A percentile compares a stretch with the other conserved stretches of the same genome.
Conservation (phyloP, 1,284 basidiomycete genomes). For the Ustilago esculenta region DNA sequence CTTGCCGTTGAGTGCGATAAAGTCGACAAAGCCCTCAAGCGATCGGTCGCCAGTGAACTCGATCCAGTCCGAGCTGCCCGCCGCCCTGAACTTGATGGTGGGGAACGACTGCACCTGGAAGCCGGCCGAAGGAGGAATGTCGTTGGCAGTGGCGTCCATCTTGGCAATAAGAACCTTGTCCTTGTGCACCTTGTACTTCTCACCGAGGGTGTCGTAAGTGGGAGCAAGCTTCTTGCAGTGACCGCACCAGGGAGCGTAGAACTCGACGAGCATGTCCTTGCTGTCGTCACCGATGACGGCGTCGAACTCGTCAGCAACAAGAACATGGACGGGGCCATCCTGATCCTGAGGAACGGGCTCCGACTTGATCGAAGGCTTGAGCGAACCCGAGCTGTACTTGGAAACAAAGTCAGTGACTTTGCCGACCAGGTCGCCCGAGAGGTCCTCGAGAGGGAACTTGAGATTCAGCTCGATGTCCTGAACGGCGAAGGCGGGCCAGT, state of each 20-base stretch:
- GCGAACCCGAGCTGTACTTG: constrained; percentile 77
- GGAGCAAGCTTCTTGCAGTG: constrained; percentile 94
- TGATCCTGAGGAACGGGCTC: constrained; percentile 85
- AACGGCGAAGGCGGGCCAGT: constrained; percentile 93
- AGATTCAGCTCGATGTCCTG: constrained; percentile 84
- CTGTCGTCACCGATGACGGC: constrained; percentile 79
- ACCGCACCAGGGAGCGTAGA: constrained; percentile 88
- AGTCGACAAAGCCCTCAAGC: constrained; percentile 65
- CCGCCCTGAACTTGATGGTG: constrained; percentile 94
- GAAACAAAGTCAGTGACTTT: constrained; percentile 73
- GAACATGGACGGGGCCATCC: constrained; percentile 81
- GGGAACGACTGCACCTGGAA: constrained; percentile 87
- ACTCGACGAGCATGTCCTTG: constrained; percentile 97
- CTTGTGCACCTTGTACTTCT: constrained; percentile 81
- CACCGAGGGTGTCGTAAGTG: constrained; percentile 89
- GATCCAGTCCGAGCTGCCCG: constrained; percentile 84
- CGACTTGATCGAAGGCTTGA: constrained; percentile 88
- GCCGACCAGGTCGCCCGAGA: constrained; percentile 72
- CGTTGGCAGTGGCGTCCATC: constrained; percentile 96
- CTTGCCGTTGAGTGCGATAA: constrained; percentile 61
- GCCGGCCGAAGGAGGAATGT: constrained; percentile 84
- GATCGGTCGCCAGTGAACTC: constrained; percentile 71
- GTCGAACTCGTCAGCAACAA: constrained; percentile 92
- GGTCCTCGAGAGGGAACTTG: constrained; percentile 86
- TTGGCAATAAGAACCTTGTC: constrained; percentile 84